phyloP scores from a whole-genome alignment of 257 asterid genomes.

The Eucommia ulmoides region DNA sequence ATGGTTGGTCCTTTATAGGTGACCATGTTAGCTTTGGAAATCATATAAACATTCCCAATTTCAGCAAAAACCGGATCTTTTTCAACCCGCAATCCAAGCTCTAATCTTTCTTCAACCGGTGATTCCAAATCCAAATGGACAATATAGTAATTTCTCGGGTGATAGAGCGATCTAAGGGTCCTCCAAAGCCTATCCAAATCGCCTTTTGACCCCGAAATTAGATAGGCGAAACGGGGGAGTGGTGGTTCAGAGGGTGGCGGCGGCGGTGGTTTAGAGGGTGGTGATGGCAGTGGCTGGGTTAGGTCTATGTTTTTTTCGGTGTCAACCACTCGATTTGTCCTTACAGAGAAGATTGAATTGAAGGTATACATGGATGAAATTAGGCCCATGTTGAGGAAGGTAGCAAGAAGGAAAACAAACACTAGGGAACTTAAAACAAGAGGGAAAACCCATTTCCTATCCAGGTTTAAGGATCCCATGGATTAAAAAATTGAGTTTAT shows the following conservation, averaged over 20 bases:
- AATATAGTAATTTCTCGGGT: conserved; percentile 79
- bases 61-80: conserved; percentile 37
- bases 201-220: conserved; percentile 78
- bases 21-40: conserved; percentile 72
- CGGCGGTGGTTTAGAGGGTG: conserved; percentile 26
- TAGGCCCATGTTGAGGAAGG: conserved; percentile 60
- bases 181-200: conserved; percentile 88
- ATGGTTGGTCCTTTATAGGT: conserved; percentile 95
- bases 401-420: conserved; percentile 48
- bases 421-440: conserved; percentile 49
- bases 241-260: conserved; percentile 42
- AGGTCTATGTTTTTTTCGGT: no score
- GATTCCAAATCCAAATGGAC: conserved; percentile 89
- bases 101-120: conserved; percentile 62
- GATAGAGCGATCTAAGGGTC: conserved; percentile 66
- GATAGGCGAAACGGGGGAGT: conserved; percentile 71
- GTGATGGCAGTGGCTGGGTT: conserved; percentile 23
- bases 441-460: conserved; percentile 75
- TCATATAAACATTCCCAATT: conserved; percentile 66
- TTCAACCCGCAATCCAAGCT: conserved; percentile 43
- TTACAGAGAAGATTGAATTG: conserved; percentile 40
- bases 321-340: no score
- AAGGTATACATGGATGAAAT: conserved; percentile 43
- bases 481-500: no score
- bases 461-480: conserved; percentile 51